Percentiles rank a stretch among this genome's conserved stretches.
These are phyloP conservation scores for Withania somnifera DNA, from an alignment of 305 asterid species.

Conservation along the genomic window DNA sequence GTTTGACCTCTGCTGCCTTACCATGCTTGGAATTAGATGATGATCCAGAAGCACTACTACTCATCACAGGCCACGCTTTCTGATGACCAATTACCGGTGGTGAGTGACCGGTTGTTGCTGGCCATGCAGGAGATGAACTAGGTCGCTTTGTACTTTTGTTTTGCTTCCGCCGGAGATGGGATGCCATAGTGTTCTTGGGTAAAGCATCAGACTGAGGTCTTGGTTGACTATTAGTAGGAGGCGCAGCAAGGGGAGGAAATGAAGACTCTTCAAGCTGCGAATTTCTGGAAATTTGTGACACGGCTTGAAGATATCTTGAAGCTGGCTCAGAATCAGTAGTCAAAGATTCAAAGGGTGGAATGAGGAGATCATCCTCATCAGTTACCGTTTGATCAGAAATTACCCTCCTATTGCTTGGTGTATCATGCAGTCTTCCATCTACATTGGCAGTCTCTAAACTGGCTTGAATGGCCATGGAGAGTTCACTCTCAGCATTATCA, in stretches of 20 bases:
- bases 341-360: slow-evolving; percentile 47
- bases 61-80: slow-evolving; percentile 58
- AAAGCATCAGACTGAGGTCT: slow-evolving; percentile 32
- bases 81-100: slow-evolving; percentile 21
- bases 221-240: slow-evolving; percentile 45
- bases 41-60: slow-evolving; percentile 43
- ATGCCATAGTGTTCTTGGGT: slow-evolving; percentile 55
- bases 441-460: slow-evolving; percentile 48
- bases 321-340: slow-evolving; percentile 44
- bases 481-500: slow-evolving; percentile 57
- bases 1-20: slow-evolving; percentile 25
- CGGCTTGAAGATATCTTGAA: slow-evolving; percentile 71
- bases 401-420: slow-evolving; percentile 17
- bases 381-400: slow-evolving; percentile 28
- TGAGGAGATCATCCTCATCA: slow-evolving; percentile 37
- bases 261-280: slow-evolving; percentile 56
- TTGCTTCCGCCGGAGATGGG: slow-evolving; percentile 47
- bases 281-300: slow-evolving; percentile 48
- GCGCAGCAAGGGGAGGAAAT: slow-evolving; percentile 74
- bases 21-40: slow-evolving; percentile 41
- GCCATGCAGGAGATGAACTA: slow-evolving; percentile 40
- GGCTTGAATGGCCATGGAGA: slow-evolving; percentile 75
- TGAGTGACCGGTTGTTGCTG: slow-evolving; percentile 28
- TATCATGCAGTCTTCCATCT: slow-evolving; percentile 14
- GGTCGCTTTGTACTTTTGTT: slow-evolving; percentile 27